These are phyloP conservation scores for Plantago elongata DNA, from an alignment of 257 asterid genomes.

Conservation along the genomic window DNA sequence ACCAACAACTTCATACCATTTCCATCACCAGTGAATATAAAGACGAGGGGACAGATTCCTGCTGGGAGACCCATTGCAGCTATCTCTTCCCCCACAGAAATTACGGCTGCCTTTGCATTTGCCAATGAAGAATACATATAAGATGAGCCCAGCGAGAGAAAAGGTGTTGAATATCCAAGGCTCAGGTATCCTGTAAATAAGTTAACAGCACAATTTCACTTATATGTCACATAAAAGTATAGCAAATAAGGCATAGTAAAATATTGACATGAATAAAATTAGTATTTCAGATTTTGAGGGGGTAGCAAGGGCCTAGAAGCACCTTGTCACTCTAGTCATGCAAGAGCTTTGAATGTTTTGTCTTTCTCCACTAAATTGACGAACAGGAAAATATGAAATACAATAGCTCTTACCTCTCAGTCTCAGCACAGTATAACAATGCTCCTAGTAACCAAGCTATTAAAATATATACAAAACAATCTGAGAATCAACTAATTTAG, in stretches of 20 bases:
- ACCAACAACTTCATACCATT: conserved; percentile 50
- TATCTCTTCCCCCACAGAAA: conserved; percentile 94
- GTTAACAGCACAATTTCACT: background rate
- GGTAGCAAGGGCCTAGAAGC: background rate
- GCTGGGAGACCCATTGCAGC: conserved; percentile 84
- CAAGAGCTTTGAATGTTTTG: background rate
- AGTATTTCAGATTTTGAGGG: background rate
- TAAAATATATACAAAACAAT: too few species aligned
- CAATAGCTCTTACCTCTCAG: too few species aligned
- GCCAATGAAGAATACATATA: conserved; percentile 97
- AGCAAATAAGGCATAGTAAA: background rate
- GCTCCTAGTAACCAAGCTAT: too few species aligned
- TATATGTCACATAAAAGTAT: too few species aligned
- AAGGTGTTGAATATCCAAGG: conserved; percentile 95
- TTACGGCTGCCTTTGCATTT: conserved; percentile 93
- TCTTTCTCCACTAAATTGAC: background rate
- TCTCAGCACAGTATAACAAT: too few species aligned
- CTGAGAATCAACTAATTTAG: background rate
- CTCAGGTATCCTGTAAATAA: conserved; percentile 66
- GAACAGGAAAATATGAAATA: background rate
- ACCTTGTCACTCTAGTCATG: background rate
- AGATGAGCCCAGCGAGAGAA: conserved; percentile 80
- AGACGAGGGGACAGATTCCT: conserved; percentile 79
- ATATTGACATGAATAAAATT: conserved; percentile 2
- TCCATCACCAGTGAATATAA: conserved; percentile 89